Evolutionary conservation across 352 stramenopile species (phyloP).

Genomic region (Blastocystis sp.): DNA sequence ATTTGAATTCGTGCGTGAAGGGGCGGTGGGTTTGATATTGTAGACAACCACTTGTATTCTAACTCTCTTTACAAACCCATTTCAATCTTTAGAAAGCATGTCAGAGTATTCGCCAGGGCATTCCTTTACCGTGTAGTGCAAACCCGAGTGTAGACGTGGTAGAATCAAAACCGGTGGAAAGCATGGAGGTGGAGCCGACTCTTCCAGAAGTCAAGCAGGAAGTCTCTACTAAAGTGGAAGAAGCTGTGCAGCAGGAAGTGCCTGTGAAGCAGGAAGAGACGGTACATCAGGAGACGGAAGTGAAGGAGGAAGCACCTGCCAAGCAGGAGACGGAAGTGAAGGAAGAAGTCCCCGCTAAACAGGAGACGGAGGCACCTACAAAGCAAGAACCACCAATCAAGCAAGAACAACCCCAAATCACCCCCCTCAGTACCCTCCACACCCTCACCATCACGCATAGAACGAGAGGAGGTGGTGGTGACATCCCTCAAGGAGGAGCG

Average conservation of each 20-base stretch:
- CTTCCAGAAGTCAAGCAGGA: neutral
- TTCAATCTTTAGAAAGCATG: conserved; percentile 17
- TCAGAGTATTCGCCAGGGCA: neutral
- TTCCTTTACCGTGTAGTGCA: neutral
- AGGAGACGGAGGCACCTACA: too few species aligned
- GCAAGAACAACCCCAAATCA: too few species aligned
- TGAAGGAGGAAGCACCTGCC: too few species aligned
- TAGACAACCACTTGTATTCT: conserved; percentile 6
- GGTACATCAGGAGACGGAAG: too few species aligned
- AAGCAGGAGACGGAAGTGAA: too few species aligned
- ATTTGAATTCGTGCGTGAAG: conserved; percentile 55
- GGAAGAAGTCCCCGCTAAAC: too few species aligned
- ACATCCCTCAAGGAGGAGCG: neutral
- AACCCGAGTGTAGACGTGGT: neutral
- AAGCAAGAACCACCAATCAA: too few species aligned
- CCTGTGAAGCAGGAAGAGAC: neutral
- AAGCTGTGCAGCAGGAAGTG: neutral
- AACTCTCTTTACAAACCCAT: neutral
- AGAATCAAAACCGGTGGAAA: neutral
- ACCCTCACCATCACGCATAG: too few species aligned
- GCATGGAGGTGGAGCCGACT: neutral
- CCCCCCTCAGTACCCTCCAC: too few species aligned
- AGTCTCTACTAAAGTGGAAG: too few species aligned
- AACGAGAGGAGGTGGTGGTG: neutral
- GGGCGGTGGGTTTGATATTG: neutral